phyloP scores from a whole-genome alignment of 2,329 filamentous ascomycete genomes.

The Emergomyces pasteurianus region DNA sequence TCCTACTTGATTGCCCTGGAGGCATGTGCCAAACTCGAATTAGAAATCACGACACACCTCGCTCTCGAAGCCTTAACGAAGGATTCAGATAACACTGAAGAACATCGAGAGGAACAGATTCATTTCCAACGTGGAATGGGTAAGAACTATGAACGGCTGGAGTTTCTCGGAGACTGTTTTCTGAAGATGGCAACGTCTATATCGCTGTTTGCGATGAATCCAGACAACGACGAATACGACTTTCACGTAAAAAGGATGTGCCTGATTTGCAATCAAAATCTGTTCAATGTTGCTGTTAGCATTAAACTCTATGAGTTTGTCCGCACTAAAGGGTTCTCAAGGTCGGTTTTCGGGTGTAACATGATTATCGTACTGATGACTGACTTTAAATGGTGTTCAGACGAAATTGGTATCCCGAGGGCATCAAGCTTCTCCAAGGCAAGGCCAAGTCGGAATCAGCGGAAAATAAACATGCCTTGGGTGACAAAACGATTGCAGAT shows the following conservation, averaged over 20 bases:
- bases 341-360: conserved; percentile 28
- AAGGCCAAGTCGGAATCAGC: conserved; percentile 41
- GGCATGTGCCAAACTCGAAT: conserved; percentile 51
- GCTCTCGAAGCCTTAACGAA: conserved; percentile 89
- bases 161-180: conserved; percentile 88
- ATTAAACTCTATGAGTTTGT: conserved; percentile 60
- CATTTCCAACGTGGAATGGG: conserved; percentile 80
- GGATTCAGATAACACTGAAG: conserved; percentile 72
- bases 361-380: conserved; percentile 5
- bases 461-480: conserved; percentile 50
- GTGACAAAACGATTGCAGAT: conserved; percentile 85
- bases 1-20: conserved; percentile 70
- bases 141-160: conserved; percentile 85
- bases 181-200: conserved; percentile 94
- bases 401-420: conserved; percentile 79
- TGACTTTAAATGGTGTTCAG: conserved; percentile 21
- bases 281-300: conserved; percentile 64
- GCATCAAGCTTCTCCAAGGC: conserved; percentile 59
- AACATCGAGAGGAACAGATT: conserved; percentile 54
- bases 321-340: conserved; percentile 69
- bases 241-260: conserved; percentile 87
- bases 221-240: conserved; percentile 68
- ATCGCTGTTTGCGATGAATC: conserved; percentile 64
- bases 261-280: conserved; percentile 80
- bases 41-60: conserved; percentile 54